Evolutionary conservation across 805 yeast species (phyloP).

Genomic region (Monosporozyma servazzii): DNA sequence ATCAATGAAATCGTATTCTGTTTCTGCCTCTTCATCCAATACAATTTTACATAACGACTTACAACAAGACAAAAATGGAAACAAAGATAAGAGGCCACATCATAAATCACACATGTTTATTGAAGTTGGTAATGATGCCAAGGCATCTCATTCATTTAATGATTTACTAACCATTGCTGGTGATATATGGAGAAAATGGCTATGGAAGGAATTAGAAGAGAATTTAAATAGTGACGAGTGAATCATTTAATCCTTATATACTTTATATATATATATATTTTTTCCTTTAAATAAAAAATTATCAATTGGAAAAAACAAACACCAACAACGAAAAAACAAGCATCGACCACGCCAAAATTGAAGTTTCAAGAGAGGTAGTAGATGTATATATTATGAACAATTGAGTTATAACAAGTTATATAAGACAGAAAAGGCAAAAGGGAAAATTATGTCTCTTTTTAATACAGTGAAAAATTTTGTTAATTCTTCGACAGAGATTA

Average conservation of each 20-base stretch:
- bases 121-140: constrained; percentile 34
- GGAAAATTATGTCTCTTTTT: constrained; percentile 22
- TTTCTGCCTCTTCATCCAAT: constrained; percentile 2
- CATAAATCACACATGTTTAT: constrained; percentile 19
- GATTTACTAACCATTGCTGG: constrained; percentile 71
- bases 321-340: background rate
- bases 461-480: constrained; percentile 26
- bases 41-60: background rate
- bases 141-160: constrained; percentile 53
- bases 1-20: background rate
- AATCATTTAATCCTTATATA: too few relatives aligned
- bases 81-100: constrained; percentile 1
- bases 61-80: background rate
- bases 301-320: background rate
- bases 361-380: too few relatives aligned
- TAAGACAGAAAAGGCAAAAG: background rate
- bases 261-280: too few relatives aligned
- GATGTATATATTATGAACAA: too few relatives aligned
- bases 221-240: constrained; percentile 12
- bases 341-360: background rate
- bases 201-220: constrained; percentile 52
- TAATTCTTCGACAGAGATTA: constrained; percentile 30
- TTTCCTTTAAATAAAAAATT: too few relatives aligned
- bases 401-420: too few relatives aligned
- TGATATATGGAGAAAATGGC: constrained; percentile 80